Evolutionary conservation across 1,284 basidiomycete genomes (phyloP), one percentile per base, ranked within the genome.

Genomic region (Porodaedalea pini): DNA sequence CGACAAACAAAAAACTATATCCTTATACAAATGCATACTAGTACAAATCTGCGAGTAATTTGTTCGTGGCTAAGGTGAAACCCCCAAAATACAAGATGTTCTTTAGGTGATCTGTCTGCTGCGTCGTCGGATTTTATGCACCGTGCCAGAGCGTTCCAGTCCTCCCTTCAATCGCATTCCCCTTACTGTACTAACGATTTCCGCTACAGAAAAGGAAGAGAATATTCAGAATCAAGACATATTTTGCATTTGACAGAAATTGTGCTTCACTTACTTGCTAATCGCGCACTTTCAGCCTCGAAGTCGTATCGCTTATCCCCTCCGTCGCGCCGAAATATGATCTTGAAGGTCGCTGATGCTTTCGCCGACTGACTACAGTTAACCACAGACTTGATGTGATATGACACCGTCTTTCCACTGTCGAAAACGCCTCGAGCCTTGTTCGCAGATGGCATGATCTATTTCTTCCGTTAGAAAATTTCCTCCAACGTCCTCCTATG

Each of bases 231-330:
- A 40, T 48, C 27, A 48, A 43, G 37, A 15, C n/a, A n/a, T 25
- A 17, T 10, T 29, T n/a, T 19, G 49, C 8, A 15, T 27, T 31
- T 50, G 7, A 17, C 19, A 51, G 63, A 27, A 29, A 49, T 10
- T 23, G 6, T 21, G n/a, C 17, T 34, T 13, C 4, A 78, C 86
- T 67, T 66, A 90, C 91, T 82, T 25, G 94, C 94, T 58, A 86
- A 71, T 67, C 85, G 85, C 0, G 88, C 78, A 65, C 79, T 93
- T 70, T 97, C 95, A 0, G 94, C 95, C 72, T 99, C 97, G 69
- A 98, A 98, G 67, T 99, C 96, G 69, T 98, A 99, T 32, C 95
- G 80, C 77, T 99, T 99, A 61, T 84, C 88, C 32, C 84, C 81
- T 8, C 82, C 79, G 48, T 88, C 86, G 41, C 85, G 74, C 66